These are phyloP conservation scores for Gnomoniopsis smithogilvyi DNA, from an alignment of 2,329 filamentous ascomycete genomes.

Conservation along the genomic window DNA sequence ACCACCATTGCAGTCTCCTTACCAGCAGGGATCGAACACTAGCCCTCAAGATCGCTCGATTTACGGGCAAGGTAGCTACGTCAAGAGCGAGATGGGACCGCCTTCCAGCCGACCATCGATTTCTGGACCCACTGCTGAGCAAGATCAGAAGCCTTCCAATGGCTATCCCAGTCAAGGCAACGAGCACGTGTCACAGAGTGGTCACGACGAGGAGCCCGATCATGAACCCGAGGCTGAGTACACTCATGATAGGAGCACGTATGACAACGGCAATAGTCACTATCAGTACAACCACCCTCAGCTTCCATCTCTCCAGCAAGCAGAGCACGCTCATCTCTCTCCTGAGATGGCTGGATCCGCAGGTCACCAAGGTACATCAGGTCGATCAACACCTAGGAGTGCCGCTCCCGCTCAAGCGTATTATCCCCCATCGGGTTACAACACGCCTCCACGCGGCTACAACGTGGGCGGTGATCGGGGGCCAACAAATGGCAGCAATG, in stretches of 20 bases:
- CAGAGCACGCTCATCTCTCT: slow-evolving; percentile 73
- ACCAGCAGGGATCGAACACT: slow-evolving; percentile 56
- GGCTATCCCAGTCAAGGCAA: slow-evolving; percentile 52
- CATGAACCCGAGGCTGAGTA: slow-evolving; percentile 80
- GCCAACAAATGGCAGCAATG: slow-evolving; percentile 60
- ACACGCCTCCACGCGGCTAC: slow-evolving; percentile 77
- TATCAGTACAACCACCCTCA: slow-evolving; percentile 76
- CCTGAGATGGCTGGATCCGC: slow-evolving; percentile 83
- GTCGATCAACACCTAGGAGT: slow-evolving; percentile 81
- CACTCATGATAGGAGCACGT: slow-evolving; percentile 75
- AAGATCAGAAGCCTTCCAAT: slow-evolving; percentile 63
- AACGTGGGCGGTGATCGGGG: slow-evolving; percentile 80
- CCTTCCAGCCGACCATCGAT: slow-evolving; percentile 62
- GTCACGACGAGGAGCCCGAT: slow-evolving; percentile 64
- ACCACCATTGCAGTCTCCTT: slow-evolving; percentile 65
- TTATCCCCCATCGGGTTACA: slow-evolving; percentile 72
- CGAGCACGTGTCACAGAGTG: slow-evolving; percentile 50
- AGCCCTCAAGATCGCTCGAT: slow-evolving; percentile 60
- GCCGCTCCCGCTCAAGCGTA: slow-evolving; percentile 68
- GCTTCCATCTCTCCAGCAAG: slow-evolving; percentile 61
- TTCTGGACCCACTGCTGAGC: slow-evolving; percentile 48
- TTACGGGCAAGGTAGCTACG: slow-evolving; percentile 67
- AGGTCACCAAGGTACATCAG: slow-evolving; percentile 73
- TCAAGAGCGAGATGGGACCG: slow-evolving; percentile 87
- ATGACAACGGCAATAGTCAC: slow-evolving; percentile 67